Evolutionary conservation across 1,139 yeast species (phyloP).

Genomic region (Kodamaea plutei): DNA sequence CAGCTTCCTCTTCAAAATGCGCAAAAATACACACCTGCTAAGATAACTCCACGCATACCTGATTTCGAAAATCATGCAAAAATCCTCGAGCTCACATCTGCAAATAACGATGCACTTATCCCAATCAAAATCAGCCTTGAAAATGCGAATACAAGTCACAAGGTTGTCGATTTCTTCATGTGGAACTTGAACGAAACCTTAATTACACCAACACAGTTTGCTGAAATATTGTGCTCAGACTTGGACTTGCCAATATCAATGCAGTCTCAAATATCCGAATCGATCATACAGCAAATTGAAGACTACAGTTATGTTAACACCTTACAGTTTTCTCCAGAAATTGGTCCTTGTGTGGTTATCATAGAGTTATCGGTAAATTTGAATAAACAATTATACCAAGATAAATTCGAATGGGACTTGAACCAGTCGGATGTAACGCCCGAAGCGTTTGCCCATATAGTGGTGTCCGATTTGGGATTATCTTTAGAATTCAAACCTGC

Average conservation of each 20-base stretch:
- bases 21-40: conserved; percentile 35
- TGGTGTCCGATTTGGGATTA: conserved; percentile 82
- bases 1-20: conserved; percentile 19
- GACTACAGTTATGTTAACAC: conserved; percentile 57
- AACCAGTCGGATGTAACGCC: conserved; percentile 66
- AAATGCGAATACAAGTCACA: conserved; percentile 52
- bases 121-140: conserved; percentile 81
- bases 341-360: conserved; percentile 65
- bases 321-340: conserved; percentile 59
- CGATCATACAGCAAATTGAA: conserved; percentile 76
- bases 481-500: conserved; percentile 87
- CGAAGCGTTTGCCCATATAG: conserved; percentile 74
- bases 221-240: conserved; percentile 74
- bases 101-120: conserved; percentile 48
- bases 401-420: conserved; percentile 93
- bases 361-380: conserved; percentile 79
- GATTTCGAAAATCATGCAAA: conserved; percentile 22
- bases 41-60: conserved; percentile 26
- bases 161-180: conserved; percentile 76
- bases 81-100: conserved; percentile 24
- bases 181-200: conserved; percentile 84
- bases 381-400: conserved; percentile 82
- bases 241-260: conserved; percentile 68
- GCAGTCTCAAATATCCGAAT: conserved; percentile 62
- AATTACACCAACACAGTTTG: conserved; percentile 81